phyloP scores from a whole-genome alignment of 1,284 basidiomycete genomes.

The Boletus sp. region DNA sequence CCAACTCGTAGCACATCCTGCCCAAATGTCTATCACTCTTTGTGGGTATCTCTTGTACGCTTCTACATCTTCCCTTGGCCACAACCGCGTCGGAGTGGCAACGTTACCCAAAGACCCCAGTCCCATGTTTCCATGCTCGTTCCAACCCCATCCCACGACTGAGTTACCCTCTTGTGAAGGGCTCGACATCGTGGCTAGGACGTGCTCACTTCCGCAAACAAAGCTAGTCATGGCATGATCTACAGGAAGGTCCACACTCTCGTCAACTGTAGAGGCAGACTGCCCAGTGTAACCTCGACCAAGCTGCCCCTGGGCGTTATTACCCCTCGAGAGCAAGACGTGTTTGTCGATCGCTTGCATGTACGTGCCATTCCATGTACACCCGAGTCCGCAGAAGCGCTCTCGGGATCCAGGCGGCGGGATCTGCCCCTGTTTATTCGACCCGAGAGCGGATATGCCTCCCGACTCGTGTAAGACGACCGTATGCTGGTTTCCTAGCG shows the following conservation, averaged over 20 bases:
- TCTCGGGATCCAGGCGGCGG: conserved; percentile 34
- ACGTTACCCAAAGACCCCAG: conserved; percentile 55
- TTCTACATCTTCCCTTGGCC: conserved; percentile 36
- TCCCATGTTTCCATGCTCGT: conserved; percentile 91
- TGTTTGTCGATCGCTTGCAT: conserved; percentile 32
- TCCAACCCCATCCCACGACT: conserved; percentile 90
- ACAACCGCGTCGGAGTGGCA: conserved; percentile 47
- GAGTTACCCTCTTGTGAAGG: conserved; percentile 21
- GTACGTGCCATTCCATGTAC: conserved; percentile 86
- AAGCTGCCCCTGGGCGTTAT: conserved; percentile 69
- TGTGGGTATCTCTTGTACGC: conserved; percentile 6
- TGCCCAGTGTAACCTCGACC: conserved; percentile 36
- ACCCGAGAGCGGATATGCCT: conserved; percentile 52
- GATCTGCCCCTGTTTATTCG: conserved; percentile 68
- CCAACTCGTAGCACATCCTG: conserved; percentile 77
- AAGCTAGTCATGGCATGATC: conserved; percentile 26
- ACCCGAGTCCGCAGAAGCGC: conserved; percentile 43
- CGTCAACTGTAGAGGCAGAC: conserved; percentile 7
- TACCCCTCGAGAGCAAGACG: conserved; percentile 54
- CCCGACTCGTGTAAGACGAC: conserved; percentile 52
- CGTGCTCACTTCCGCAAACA: conserved; percentile 80
- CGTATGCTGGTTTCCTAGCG: conserved; percentile 72
- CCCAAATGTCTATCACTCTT: conserved; percentile 48
- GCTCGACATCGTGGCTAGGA: conserved; percentile 42
- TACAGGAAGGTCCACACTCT: conserved; percentile 37